Conservation (phyloP, 139 green algal genomes). For the Micractinium conductrix region DNA sequence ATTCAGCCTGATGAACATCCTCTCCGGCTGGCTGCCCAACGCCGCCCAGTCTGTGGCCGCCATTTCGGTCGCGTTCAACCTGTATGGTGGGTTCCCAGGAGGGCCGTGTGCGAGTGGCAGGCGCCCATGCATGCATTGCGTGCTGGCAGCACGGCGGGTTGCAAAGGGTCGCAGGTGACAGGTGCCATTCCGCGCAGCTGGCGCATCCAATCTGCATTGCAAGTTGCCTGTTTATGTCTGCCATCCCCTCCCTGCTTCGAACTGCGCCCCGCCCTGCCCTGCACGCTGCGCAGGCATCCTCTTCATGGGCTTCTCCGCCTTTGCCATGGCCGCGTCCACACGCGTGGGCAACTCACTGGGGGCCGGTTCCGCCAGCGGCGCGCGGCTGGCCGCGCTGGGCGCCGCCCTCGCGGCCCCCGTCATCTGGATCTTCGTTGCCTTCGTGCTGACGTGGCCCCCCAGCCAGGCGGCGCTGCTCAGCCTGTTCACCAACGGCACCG, state of each 20-base stretch:
- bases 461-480: conserved; percentile 44
- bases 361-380: conserved; percentile 24
- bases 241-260: too few species aligned
- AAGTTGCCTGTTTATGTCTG: too few species aligned
- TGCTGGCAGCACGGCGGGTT: too few species aligned
- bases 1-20: conserved; percentile 47
- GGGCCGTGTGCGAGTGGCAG: neutral
- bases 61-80: conserved; percentile 49
- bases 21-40: conserved; percentile 46
- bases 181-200: too few species aligned
- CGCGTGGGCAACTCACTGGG: conserved; percentile 61
- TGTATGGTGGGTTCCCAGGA: too few species aligned
- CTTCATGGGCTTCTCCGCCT: conserved; percentile 51
- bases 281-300: conserved; percentile 13
- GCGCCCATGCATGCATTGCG: neutral
- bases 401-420: conserved; percentile 34
- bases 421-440: conserved; percentile 46
- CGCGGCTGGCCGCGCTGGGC: conserved; percentile 36
- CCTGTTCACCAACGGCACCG: conserved; percentile 49
- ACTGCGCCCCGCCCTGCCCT: neutral
- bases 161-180: too few species aligned
- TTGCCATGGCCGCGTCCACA: conserved; percentile 36
- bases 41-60: conserved; percentile 44
- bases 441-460: conserved; percentile 45
- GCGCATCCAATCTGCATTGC: too few species aligned